Percentiles rank a stretch among this genome's conserved stretches.
phyloP scores from a whole-genome alignment of 139 green algal species.

The Chlamydomonas incerta region DNA sequence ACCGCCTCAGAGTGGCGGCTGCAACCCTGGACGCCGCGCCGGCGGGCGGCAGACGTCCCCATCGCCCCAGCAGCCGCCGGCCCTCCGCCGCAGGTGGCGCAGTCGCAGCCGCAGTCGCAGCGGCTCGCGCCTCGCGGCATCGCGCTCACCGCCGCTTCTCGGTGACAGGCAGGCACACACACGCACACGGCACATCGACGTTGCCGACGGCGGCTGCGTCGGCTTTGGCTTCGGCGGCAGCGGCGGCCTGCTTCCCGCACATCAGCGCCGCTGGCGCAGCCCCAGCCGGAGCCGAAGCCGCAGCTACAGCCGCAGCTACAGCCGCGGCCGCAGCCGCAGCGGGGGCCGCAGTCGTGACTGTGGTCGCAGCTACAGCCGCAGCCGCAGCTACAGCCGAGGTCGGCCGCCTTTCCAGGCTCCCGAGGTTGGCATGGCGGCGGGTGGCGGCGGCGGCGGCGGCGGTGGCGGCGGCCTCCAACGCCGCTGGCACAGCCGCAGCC shows the following conservation, averaged over 20 bases:
- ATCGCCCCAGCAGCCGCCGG: no score
- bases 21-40: no score
- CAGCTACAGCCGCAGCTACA: not conserved
- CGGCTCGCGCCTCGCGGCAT: not conserved
- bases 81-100: not conserved
- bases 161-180: no score
- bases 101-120: not conserved
- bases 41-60: no score
- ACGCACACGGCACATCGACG: not conserved
- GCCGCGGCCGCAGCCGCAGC: not conserved
- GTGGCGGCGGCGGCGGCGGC: not conserved
- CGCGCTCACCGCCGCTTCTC: not conserved
- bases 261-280: conserved; percentile 28
- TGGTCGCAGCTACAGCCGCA: not conserved
- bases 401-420: no score
- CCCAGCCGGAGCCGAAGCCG: not conserved
- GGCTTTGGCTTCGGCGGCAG: not conserved
- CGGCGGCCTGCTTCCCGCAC: not conserved
- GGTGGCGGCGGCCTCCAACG: not conserved
- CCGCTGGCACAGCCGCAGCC: no score
- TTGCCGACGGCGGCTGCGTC: not conserved
- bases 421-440: not conserved
- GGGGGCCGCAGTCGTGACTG: not conserved
- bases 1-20: no score
- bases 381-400: not conserved